Conservation (phyloP, 768 basidiomycete genomes). For the Termitomyces titanicus region DNA sequence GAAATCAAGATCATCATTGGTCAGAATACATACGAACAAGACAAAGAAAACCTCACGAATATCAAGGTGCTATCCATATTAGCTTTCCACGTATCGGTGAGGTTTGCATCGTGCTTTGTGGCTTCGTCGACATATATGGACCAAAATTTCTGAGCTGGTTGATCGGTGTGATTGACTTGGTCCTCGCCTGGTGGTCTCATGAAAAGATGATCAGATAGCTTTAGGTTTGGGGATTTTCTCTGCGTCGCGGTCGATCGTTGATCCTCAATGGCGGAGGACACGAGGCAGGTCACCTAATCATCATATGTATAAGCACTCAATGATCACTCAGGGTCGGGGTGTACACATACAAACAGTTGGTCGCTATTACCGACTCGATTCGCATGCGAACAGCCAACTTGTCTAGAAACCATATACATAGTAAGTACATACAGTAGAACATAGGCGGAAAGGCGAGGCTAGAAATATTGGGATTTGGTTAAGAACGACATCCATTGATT, state of each 20-base stretch:
- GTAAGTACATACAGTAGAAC: too few species aligned
- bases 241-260: neutral
- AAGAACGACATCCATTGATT: too few species aligned
- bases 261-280: neutral
- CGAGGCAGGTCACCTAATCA: neutral
- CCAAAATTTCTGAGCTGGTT: slow-evolving; percentile 3
- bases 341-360: too few species aligned
- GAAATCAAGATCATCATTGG: neutral
- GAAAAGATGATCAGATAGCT: neutral
- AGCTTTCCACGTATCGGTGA: slow-evolving; percentile 10
- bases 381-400: too few species aligned
- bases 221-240: neutral
- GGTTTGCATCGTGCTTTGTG: neutral
- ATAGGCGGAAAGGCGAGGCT: too few species aligned
- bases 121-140: slow-evolving; percentile 7
- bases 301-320: too few species aligned
- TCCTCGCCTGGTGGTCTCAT: neutral
- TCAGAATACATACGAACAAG: neutral
- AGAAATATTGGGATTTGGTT: too few species aligned
- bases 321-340: too few species aligned
- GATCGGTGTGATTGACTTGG: neutral
- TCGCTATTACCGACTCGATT: too few species aligned
- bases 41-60: slow-evolving; percentile 21
- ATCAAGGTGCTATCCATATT: slow-evolving; percentile 19
- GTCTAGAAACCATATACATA: too few species aligned